A percentile compares a stretch with the other conserved stretches of the same genome.
Conservation (phyloP, 116 monocot species). For the Zostera marina region DNA sequence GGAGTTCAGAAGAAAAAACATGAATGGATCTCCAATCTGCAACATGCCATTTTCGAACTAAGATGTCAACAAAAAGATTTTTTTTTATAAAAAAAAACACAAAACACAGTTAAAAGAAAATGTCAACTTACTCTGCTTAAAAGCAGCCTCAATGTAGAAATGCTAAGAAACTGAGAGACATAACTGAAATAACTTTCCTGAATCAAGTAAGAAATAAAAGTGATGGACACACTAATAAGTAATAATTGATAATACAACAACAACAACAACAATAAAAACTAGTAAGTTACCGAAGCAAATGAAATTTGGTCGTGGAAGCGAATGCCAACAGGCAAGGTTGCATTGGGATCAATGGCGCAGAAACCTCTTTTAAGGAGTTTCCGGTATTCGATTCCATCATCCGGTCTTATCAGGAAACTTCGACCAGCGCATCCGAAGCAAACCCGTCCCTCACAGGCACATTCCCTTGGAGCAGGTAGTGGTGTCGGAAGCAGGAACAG, state of each 20-base stretch:
- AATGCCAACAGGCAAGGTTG: conserved; percentile 16
- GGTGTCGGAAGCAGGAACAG: conserved; percentile 33
- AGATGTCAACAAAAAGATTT: not conserved
- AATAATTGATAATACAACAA: not conserved
- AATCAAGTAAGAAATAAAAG: not conserved
- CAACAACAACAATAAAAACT: not conserved
- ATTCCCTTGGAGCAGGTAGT: conserved; percentile 7
- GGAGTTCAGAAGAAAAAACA: conserved; percentile 36
- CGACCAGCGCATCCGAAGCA: conserved; percentile 26
- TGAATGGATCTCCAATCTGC: conserved; percentile 45
- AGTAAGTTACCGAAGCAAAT: not conserved
- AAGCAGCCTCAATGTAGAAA: conserved; percentile 36
- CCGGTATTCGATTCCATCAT: conserved; percentile 27
- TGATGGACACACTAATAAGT: too few species aligned
- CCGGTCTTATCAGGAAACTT: conserved; percentile 18
- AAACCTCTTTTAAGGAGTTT: conserved; percentile 22
- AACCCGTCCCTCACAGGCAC: conserved; percentile 20
- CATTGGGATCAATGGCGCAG: conserved; percentile 19
- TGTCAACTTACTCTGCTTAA: conserved; percentile 33
- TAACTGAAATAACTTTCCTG: conserved; percentile 8
- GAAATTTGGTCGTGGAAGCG: not conserved
- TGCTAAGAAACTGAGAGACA: conserved; percentile 26
- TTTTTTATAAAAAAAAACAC: not conserved
- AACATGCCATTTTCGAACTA: not conserved
- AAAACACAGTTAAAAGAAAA: not conserved